Evolutionary conservation across 2,329 filamentous ascomycete species (phyloP).

Genomic region (Fusarium euwallaceae): DNA sequence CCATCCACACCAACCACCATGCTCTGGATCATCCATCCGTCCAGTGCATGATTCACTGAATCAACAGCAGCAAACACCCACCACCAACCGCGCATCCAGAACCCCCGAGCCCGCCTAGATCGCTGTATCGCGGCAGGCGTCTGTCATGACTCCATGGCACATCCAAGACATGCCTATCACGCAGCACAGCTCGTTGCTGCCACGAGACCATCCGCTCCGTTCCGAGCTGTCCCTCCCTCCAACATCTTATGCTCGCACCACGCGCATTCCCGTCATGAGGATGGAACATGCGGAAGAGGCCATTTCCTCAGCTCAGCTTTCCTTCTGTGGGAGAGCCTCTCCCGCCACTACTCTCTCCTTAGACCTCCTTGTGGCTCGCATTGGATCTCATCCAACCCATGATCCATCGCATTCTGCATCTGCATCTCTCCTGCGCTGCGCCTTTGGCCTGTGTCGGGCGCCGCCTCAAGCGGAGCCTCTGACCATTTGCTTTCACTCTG

Average conservation of each 20-base stretch:
- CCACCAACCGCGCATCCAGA: conserved; percentile 29
- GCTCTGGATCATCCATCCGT: conserved; percentile 38
- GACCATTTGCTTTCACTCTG: conserved; percentile 27
- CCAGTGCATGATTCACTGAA: conserved; percentile 30
- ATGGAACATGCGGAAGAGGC: conserved; percentile 27
- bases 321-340: conserved; percentile 3
- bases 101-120: conserved; percentile 32
- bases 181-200: conserved; percentile 38
- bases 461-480: conserved; percentile 38
- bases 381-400: conserved; percentile 28
- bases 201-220: conserved; percentile 43
- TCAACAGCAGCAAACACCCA: conserved; percentile 27
- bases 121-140: conserved; percentile 31
- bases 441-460: conserved; percentile 34
- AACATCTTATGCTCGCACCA: conserved; percentile 34
- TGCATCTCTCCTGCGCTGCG: conserved; percentile 36
- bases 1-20: conserved; percentile 38
- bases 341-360: neutral
- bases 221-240: conserved; percentile 29
- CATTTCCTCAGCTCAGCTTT: conserved; percentile 14
- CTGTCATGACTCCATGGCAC: conserved; percentile 35
- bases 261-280: conserved; percentile 40
- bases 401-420: conserved; percentile 37
- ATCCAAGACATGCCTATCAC: conserved; percentile 46
- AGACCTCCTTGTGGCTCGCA: neutral